Base-by-base conservation (phyloP, 306 rosid species). In the Carpinus fangiana region DNA sequence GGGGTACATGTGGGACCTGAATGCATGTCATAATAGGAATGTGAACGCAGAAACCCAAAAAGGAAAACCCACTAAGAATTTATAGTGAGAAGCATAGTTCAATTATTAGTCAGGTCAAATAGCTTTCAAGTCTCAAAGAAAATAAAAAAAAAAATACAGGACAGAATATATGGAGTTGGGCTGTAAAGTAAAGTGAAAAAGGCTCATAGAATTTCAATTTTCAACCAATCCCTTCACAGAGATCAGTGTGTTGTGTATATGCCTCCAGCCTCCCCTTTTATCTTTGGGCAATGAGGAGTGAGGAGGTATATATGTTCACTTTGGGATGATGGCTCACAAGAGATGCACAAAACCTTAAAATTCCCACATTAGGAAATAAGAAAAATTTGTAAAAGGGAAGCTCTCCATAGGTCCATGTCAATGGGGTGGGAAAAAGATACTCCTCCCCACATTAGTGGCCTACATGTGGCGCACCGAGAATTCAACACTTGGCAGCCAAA, bases 341-440 rank as follows among this genome's bases (percentile, higher is more conserved):
- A 76, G 53, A 69, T 61, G 78, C 56, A 78, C 38, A 12, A 69
- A 85, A 81, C 90, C 88, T 89, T 88, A 83, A 77, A 83, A 43
- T 78, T 78, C 88, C 97, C 89, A 76, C 84, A 86, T 84, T 78
- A 5, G 92, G 90, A 77, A 83, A 86, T 66, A 79, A 5, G 16
- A 8, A 52, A 52, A 62, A 21, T 31, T 70, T 57, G 82, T 72
- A 41, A 57, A 85, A 68, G 76, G 21, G 74, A 78, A 52, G 81
- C 84, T 73, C 83, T 72, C 51, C 36, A n/a, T 82, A 86, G 86
- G 86, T 79, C 88, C 0, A 73, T 81, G 82, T 76, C 86, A 55
- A 71, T 71, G 75, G 81, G 53, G 26, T 23, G 26, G 20, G 6
- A 36, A 82, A 52, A 82, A 52, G 52, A 57, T 57, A 38, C 46